phyloP scores from a whole-genome alignment of 2,329 filamentous ascomycete genomes.

The Colletotrichum trifolii region DNA sequence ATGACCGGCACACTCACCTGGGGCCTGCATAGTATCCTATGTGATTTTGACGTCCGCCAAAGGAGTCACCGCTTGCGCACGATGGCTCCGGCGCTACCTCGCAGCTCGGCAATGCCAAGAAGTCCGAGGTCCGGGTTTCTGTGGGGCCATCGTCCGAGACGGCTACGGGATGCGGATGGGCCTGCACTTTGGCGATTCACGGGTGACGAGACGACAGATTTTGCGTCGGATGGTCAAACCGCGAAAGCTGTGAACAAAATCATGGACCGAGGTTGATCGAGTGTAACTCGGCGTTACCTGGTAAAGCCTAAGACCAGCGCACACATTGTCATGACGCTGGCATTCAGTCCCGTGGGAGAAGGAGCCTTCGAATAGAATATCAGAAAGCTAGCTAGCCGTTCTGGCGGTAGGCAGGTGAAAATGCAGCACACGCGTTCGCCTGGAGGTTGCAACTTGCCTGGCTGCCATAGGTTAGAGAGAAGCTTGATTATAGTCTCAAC shows the following conservation, averaged over 20 bases:
- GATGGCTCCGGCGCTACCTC: background rate
- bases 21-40: too few relatives aligned
- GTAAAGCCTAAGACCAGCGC: too few relatives aligned
- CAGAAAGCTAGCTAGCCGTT: too few relatives aligned
- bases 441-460: too few relatives aligned
- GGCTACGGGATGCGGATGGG: background rate
- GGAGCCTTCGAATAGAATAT: too few relatives aligned
- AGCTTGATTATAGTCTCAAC: too few relatives aligned
- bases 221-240: background rate
- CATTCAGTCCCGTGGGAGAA: background rate
- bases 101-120: conserved; percentile 36
- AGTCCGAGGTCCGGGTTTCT: conserved; percentile 33
- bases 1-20: too few relatives aligned
- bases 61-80: conserved; percentile 7
- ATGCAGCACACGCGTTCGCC: too few relatives aligned
- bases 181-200: background rate
- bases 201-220: background rate
- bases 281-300: too few relatives aligned
- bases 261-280: background rate
- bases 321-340: background rate
- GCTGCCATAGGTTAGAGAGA: too few relatives aligned
- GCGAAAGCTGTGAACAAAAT: background rate
- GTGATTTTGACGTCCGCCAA: background rate
- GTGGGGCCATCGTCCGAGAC: conserved; percentile 6
- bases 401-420: too few relatives aligned